These are phyloP conservation scores for Didymella segeticola DNA, from an alignment of 2,329 filamentous ascomycete genomes.

Conservation along the genomic window DNA sequence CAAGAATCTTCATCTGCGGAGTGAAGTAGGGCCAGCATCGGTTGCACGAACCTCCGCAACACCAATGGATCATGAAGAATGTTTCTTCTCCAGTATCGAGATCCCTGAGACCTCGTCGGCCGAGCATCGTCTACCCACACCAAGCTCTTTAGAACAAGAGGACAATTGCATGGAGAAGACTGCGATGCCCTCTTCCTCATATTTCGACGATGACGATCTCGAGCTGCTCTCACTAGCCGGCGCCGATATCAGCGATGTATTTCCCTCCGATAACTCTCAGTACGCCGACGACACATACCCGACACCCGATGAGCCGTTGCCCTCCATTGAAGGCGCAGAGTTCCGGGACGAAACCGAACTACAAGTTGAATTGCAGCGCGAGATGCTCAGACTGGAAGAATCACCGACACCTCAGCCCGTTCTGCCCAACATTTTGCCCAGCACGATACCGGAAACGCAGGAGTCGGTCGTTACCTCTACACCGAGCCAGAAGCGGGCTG, in stretches of 20 bases:
- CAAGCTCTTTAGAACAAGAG: constrained; percentile 32
- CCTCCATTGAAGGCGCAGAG: constrained; percentile 31
- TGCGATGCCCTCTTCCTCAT: constrained; percentile 22
- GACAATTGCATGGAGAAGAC: constrained; percentile 1
- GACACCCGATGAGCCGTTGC: constrained; percentile 27
- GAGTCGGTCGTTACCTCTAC: constrained; percentile 1
- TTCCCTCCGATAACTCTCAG: background rate
- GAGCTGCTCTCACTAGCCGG: constrained; percentile 37
- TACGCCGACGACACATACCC: constrained; percentile 14
- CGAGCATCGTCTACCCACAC: constrained; percentile 38
- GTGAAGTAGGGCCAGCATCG: background rate
- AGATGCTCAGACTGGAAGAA: constrained; percentile 13
- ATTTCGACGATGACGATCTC: constrained; percentile 38
- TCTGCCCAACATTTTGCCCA: constrained; percentile 5
- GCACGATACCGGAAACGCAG: constrained; percentile 11
- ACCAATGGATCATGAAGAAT: background rate
- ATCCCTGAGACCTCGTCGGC: constrained; percentile 6
- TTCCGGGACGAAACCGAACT: constrained; percentile 24
- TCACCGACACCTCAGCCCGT: background rate
- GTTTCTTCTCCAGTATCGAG: constrained; percentile 13
- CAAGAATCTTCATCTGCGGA: constrained; percentile 15
- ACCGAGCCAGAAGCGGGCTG: background rate
- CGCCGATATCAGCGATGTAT: constrained; percentile 17
- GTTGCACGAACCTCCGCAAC: background rate
- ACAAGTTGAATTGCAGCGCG: constrained; percentile 23